Evolutionary conservation across 192 early-diverging fungal genomes (phyloP).

Genomic region (Gigaspora rosea): DNA sequence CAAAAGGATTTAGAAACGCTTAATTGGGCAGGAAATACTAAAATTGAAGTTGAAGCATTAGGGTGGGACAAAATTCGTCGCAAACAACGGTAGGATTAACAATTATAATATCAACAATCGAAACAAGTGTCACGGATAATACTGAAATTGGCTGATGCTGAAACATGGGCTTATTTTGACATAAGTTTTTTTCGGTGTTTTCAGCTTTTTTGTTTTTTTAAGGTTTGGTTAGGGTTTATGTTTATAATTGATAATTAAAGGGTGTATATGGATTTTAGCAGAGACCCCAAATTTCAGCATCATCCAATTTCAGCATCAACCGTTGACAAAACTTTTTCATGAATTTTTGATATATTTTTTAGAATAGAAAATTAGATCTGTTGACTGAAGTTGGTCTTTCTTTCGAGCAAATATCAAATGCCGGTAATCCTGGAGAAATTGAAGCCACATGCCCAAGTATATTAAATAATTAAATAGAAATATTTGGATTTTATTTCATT

Average conservation of each 20-base stretch:
- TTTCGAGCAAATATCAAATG: slow-evolving; percentile 42
- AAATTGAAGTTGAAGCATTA: slow-evolving; percentile 52
- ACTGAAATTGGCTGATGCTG: no score
- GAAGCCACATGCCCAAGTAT: slow-evolving; percentile 44
- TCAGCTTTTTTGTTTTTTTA: no score
- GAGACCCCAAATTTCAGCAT: no score
- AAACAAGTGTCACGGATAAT: no score
- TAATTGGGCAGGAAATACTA: slow-evolving; percentile 47
- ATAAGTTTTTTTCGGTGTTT: no score
- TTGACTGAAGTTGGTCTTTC: slow-evolving; percentile 42
- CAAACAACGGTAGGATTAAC: slow-evolving; percentile 41
- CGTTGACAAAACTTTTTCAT: no score
- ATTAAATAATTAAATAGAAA: not conserved
- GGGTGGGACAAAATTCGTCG: slow-evolving; percentile 56
- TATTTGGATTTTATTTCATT: not conserved
- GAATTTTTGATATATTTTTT: not conserved
- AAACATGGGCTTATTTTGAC: no score
- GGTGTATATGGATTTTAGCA: no score
- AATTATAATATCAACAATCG: no score
- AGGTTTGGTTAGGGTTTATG: no score
- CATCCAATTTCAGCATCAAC: no score
- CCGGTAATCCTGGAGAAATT: slow-evolving; percentile 42
- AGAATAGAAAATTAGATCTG: slow-evolving; percentile 32
- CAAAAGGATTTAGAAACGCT: slow-evolving; percentile 37
- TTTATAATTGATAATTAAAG: no score